phyloP scores from a whole-genome alignment of 2,329 filamentous ascomycete species.

The Fusarium coffeatum region DNA sequence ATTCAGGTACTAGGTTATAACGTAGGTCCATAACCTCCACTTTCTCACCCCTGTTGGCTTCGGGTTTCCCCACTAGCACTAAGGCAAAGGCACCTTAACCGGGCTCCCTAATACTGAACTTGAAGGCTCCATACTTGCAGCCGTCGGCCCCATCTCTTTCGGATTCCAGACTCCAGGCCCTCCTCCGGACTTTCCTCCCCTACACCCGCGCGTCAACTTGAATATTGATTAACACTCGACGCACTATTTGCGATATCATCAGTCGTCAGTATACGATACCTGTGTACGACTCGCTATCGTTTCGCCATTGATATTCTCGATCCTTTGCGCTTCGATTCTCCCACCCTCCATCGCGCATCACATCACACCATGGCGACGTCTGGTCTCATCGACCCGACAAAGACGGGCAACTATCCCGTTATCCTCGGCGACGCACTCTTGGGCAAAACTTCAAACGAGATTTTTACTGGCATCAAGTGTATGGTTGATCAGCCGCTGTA shows the following conservation, averaged over 20 bases:
- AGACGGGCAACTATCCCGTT: conserved; percentile 71
- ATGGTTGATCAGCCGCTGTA: conserved; percentile 45
- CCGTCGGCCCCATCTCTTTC: conserved; percentile 21
- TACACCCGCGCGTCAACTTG: conserved; percentile 25
- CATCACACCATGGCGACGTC: conserved; percentile 40
- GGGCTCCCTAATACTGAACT: not conserved
- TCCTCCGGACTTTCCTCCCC: conserved; percentile 31
- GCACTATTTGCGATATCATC: conserved; percentile 1
- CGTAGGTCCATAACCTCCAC: not conserved
- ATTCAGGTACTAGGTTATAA: not conserved
- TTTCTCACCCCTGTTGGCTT: conserved; percentile 14
- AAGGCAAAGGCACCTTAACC: not conserved
- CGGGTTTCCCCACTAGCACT: conserved; percentile 11
- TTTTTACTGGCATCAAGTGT: conserved; percentile 72
- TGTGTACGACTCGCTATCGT: not conserved
- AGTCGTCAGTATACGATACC: not conserved
- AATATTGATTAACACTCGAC: conserved; percentile 11
- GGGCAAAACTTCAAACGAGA: conserved; percentile 66
- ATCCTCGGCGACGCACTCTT: conserved; percentile 72
- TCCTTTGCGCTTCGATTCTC: not conserved
- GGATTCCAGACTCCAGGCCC: conserved; percentile 30
- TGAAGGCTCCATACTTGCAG: not conserved
- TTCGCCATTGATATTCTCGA: not conserved
- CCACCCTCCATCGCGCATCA: conserved; percentile 13
- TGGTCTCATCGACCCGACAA: conserved; percentile 68